Percentiles rank a stretch among this genome's conserved stretches.
Conservation (phyloP, 2,329 filamentous ascomycete species). For the Triangularia setosa region DNA sequence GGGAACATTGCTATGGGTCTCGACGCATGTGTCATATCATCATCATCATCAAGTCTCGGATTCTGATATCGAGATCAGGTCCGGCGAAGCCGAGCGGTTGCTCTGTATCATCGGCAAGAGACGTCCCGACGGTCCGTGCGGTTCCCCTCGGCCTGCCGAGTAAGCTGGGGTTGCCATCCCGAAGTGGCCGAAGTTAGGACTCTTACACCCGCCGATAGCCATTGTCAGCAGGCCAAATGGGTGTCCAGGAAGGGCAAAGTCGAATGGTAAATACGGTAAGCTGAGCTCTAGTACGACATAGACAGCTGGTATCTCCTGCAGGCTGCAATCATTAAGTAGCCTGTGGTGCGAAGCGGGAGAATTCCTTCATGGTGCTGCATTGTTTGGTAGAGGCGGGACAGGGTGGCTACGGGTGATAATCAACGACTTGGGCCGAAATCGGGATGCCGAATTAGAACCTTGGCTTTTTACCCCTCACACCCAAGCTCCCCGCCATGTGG, state of each 20-base stretch:
- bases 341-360: background rate
- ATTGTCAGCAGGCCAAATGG: background rate
- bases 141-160: background rate
- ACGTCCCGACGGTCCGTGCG: background rate
- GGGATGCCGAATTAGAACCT: conserved; percentile 22
- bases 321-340: background rate
- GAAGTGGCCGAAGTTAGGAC: background rate
- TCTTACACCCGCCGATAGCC: background rate
- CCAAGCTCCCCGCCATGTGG: background rate
- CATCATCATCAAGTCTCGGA: background rate
- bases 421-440: conserved; percentile 19
- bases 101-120: background rate
- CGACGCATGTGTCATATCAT: background rate
- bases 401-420: background rate
- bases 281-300: background rate
- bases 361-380: background rate
- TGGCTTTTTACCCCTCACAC: conserved; percentile 19
- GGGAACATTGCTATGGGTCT: background rate
- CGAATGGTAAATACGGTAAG: background rate
- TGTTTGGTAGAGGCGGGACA: background rate
- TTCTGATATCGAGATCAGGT: background rate
- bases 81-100: background rate
- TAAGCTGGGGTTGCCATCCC: background rate
- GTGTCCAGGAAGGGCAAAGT: background rate
- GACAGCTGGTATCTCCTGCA: background rate